Evolutionary conservation across 306 rosid species (phyloP).

Genomic region (Geum urbanum): DNA sequence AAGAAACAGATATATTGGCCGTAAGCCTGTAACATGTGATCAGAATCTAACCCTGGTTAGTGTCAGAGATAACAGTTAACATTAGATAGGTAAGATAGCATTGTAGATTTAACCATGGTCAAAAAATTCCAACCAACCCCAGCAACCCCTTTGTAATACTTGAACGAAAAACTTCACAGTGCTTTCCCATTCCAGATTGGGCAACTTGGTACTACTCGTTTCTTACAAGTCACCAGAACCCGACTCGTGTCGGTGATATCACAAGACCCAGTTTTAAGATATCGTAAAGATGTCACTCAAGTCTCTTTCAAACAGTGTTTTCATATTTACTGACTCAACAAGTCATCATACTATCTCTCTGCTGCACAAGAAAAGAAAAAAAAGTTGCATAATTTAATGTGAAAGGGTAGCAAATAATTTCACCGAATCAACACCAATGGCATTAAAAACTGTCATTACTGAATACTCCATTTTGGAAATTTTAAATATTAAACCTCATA

Average conservation of each 20-base stretch:
- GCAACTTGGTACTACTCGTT: not conserved
- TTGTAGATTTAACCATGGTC: conserved; percentile 9
- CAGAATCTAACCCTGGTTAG: not conserved
- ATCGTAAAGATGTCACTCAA: not conserved
- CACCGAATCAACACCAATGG: not conserved
- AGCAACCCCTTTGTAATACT: not conserved
- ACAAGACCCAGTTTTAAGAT: conserved; percentile 8
- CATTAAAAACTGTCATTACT: conserved; percentile 11
- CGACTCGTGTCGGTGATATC: conserved; percentile 37
- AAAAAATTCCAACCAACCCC: not conserved
- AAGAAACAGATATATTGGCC: not conserved
- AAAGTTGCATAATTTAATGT: not conserved
- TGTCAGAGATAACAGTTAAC: not conserved
- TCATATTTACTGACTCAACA: conserved; percentile 20
- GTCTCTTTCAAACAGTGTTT: not conserved
- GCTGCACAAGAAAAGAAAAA: not conserved
- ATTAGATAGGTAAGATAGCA: not conserved
- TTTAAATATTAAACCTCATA: not conserved
- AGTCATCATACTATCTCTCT: conserved; percentile 22
- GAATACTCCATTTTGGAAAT: not conserved
- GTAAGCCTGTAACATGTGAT: not conserved
- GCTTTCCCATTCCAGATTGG: not conserved
- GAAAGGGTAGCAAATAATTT: not conserved
- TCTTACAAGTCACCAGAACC: not conserved
- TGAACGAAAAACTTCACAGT: not conserved